These are phyloP conservation scores for Bryoglossum gracile DNA, from an alignment of 495 filamentous ascomycete genomes.

Conservation along the genomic window DNA sequence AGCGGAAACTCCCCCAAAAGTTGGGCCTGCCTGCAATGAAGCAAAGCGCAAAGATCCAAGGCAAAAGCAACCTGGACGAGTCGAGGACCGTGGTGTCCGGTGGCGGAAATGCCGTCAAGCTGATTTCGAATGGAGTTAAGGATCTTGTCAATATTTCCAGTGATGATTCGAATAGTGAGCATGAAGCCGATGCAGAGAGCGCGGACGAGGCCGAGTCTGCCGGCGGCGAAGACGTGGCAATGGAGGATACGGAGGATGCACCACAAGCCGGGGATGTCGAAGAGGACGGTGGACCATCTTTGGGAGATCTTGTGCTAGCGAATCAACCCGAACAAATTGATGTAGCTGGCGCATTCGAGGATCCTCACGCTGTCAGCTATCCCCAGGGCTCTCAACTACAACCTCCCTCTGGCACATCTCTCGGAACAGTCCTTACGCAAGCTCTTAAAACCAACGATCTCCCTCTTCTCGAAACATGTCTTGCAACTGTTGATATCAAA, in stretches of 20 bases:
- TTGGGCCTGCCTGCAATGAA: conserved; percentile 43
- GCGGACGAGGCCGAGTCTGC: conserved; percentile 35
- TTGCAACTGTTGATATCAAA: conserved; percentile 64
- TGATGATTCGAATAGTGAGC: conserved; percentile 41
- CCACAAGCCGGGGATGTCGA: conserved; percentile 34
- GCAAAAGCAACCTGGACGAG: conserved; percentile 64
- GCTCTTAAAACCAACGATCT: conserved; percentile 86
- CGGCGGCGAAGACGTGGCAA: conserved; percentile 31
- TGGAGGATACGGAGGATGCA: conserved; percentile 28
- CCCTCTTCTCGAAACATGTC: conserved; percentile 82
- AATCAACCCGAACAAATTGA: conserved; percentile 65
- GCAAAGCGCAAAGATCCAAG: conserved; percentile 53
- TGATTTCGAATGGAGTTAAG: conserved; percentile 22
- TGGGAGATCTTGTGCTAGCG: conserved; percentile 77
- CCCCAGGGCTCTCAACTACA: conserved; percentile 30
- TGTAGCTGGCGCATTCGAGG: conserved; percentile 54
- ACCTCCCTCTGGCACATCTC: conserved; percentile 67
- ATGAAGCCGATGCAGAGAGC: conserved; percentile 28
- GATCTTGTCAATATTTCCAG: conserved; percentile 50
- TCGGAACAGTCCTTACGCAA: conserved; percentile 85
- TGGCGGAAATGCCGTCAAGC: conserved; percentile 20
- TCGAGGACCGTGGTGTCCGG: conserved; percentile 56
- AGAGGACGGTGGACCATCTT: conserved; percentile 61
- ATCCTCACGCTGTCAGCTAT: conserved; percentile 26
- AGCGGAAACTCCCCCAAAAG: conserved; percentile 41